Base-by-base conservation (phyloP, 176 grass and related monocot genomes). In the Oropetium thomaeum region DNA sequence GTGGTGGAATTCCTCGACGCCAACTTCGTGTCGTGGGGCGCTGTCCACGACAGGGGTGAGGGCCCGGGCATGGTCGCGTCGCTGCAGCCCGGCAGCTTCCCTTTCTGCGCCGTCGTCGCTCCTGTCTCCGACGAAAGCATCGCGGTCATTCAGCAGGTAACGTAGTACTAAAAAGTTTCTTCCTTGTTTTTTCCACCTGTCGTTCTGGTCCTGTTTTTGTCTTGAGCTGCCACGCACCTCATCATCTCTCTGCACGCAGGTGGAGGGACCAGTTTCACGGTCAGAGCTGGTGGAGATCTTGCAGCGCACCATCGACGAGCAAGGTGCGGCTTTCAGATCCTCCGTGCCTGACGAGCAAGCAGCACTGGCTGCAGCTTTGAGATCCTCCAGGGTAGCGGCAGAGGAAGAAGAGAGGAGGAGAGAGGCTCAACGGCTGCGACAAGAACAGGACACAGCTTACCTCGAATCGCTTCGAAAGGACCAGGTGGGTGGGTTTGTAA, bases 1-100 rank as follows among this genome's bases (percentile, higher is more conserved):
- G 87, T 87, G 55, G 87, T 87, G 33, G 62, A 93, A 79, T 93
- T 90, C 63, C 90, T 93, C 15, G 90, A 93, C 74, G 61, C 81
- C 31, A 93, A 93, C 71, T 93, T 93, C 26, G 81, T 90, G 78
- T 87, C 77, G 5, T 90, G 81, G 81, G 90, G 77, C 25, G 90
- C 87, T 19, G 74, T 93, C 42, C 30, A 0, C 8, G 62, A 39
- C 66, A 75, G 53, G 23, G 84, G 84, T 1, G 87, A 93, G 62
- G 87, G 87, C 0, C 20, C 22, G 0, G 81, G 71, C 73, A 79
- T 93, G 84, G 84, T 69, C 7, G 76, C 67, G 10, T 64, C 84
- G 44, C 72, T 93, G 84, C 78, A 70, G 48, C 81, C 85, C 23
- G 67, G 55, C 1, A 82, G 77, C 69, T 90, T 90, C 81, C 90